phyloP scores from a whole-genome alignment of 768 basidiomycete genomes.

The Cystobasidium tubakii region DNA sequence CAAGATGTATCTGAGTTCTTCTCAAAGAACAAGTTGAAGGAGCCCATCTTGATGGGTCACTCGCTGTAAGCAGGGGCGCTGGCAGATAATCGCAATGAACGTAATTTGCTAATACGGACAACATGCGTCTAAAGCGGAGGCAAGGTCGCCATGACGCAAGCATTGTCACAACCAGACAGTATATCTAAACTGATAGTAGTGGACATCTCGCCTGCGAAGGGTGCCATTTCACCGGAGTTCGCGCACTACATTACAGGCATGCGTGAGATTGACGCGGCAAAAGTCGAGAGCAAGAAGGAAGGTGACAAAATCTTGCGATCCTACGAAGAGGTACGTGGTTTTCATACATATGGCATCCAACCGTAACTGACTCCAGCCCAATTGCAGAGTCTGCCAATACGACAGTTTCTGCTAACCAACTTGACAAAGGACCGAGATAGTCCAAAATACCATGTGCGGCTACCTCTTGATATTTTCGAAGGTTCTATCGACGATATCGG shows the following conservation, averaged over 20 bases:
- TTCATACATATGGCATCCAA: background rate
- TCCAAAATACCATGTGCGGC: slow-evolving; percentile 59
- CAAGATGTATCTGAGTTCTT: slow-evolving; percentile 68
- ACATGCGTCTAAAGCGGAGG: slow-evolving; percentile 43
- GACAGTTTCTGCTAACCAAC: slow-evolving; percentile 83
- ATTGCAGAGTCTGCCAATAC: slow-evolving; percentile 63
- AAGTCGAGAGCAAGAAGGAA: slow-evolving; percentile 60
- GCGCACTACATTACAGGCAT: slow-evolving; percentile 63
- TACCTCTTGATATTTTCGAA: slow-evolving; percentile 65
- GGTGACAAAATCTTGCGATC: slow-evolving; percentile 63
- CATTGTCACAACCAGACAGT: slow-evolving; percentile 53
- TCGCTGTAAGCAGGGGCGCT: slow-evolving; percentile 63
- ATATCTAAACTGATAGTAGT: slow-evolving; percentile 59
- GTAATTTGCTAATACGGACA: slow-evolving; percentile 52
- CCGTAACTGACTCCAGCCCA: background rate
- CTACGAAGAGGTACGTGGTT: slow-evolving; percentile 59
- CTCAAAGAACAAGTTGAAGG: slow-evolving; percentile 51
- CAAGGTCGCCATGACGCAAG: slow-evolving; percentile 66
- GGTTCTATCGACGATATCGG: slow-evolving; percentile 64
- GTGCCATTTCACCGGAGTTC: slow-evolving; percentile 62
- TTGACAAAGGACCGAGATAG: slow-evolving; percentile 50
- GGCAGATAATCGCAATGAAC: background rate
- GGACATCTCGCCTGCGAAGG: slow-evolving; percentile 70
- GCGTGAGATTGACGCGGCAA: slow-evolving; percentile 63
- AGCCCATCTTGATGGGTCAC: slow-evolving; percentile 75